Base-by-base conservation (phyloP, 805 yeast genomes). In the Scheffersomyces spartinae region DNA sequence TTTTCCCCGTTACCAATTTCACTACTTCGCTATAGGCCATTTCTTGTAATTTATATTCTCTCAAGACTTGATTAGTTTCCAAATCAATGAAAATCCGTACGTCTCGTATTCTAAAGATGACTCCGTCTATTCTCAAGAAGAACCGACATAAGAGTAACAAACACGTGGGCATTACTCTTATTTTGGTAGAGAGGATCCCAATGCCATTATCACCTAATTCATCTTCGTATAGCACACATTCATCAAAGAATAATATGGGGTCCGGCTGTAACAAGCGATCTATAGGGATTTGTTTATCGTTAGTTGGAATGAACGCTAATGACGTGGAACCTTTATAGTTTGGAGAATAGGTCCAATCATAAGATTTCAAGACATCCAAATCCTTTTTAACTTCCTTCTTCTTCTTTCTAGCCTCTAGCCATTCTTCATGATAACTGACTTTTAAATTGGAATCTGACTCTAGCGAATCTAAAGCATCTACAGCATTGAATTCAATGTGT, bases 131-230 rank as follows among this genome's bases (percentile, higher is more conserved):
- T 24, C 97, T 64, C 32, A 91, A 50, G 45, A 83, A 88, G 38
- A 88, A 70, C 23, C 97, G 64, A 25, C 76, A 71, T 23, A 91
- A 57, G 17, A 88, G 39, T 19, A 91, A 54, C 36, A 91, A 45
- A 32, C 95, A 70, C 26, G 75, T 68, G 5, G 74, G 74, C 96
- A 91, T 91, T 4, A 85, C 95, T 34, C 99, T 58, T 12, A 91
- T 69, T 49, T 86, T 86, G 18, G 76, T 74, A 26, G 74, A 72
- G 28, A 82, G 53, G 28, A 82, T 68, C 0, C 93, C 71, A 10
- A 84, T 79, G 6, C 99, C 99, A 48, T 88, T 91, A 48, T 91
- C 99, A 4, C 94, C 97, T 28, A 91, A 60, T 47, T 91, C 99
- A 44, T 91, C 99, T 46, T 91, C 99, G 46, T 71, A 91, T 17